Evolutionary conservation across 768 basidiomycete genomes (phyloP), one percentile per base, ranked within the genome.

Genomic region (Mycena leptocephala): DNA sequence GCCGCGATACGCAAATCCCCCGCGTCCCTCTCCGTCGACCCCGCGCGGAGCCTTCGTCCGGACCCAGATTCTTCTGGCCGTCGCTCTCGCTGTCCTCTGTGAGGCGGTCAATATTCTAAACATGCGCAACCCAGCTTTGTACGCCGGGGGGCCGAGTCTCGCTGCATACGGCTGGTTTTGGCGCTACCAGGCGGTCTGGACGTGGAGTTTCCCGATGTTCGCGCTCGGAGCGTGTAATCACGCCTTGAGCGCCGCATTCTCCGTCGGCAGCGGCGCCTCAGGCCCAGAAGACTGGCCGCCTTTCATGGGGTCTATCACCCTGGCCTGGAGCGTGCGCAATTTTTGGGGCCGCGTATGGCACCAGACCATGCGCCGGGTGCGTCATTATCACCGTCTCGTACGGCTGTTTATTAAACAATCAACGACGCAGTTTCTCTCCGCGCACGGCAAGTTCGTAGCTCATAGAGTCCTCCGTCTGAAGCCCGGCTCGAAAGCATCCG

Each of bases 271-370:
- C 68, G 74, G 69, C 35, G 32, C 74, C 14, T 64, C 53, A 26
- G 61, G 43, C 14, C 74, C 74, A 51, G 61, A 75, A 24, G 74
- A 75, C 68, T 75, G 74, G 32, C 46, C 46, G 53, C 74, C 69
- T n/a, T 64, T 53, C 41, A 63, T 70, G 62, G 74, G 68, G 32
- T 75, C 74, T n/a, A 16, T 70, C 68, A 28, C 61, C 1, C 39
- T 70, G 7, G 53, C 68, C 30, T 75, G 61, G 61, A 75, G 67
- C 14, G 43, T 75, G 4, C 67, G 74, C 30, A 70, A 75, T 22
- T 75, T 75, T 26, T 75, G 74, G 74, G 62, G 73, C 37, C 64
- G 73, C 48, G 24, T 62, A 9, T 62, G 75, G 75, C 75, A 76
- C 58, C 75, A 76, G 66, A 62, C 20, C 9, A 76, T 67, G 59